A percentile compares a stretch with the other conserved stretches of the same genome.
phyloP scores from a whole-genome alignment of 805 yeast genomes.

The Komagataella populi region DNA sequence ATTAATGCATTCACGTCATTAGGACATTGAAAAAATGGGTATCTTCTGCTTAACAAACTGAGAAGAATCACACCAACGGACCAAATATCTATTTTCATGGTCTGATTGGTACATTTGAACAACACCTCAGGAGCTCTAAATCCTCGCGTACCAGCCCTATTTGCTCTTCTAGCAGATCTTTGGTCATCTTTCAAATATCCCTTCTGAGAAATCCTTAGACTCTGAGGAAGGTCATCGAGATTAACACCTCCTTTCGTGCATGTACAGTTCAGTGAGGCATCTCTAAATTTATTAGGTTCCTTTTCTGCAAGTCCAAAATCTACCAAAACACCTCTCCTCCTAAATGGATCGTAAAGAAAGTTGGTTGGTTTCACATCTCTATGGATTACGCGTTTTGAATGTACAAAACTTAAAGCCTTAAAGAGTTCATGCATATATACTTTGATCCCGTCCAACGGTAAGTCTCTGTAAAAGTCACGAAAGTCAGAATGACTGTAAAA shows the following conservation, averaged over 20 bases:
- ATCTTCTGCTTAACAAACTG: constrained; percentile 64
- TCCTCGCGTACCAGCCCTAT: constrained; percentile 94
- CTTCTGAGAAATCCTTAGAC: constrained; percentile 25
- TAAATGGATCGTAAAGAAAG: constrained; percentile 53
- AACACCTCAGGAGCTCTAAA: constrained; percentile 91
- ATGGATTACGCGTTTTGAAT: constrained; percentile 71
- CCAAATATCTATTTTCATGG: constrained; percentile 80
- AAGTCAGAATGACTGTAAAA: constrained; percentile 86
- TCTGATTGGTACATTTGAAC: constrained; percentile 74
- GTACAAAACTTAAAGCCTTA: constrained; percentile 65
- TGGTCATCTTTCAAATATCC: constrained; percentile 84
- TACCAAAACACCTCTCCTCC: constrained; percentile 66
- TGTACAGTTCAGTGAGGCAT: constrained; percentile 30
- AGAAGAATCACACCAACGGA: constrained; percentile 82
- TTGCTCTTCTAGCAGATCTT: constrained; percentile 83
- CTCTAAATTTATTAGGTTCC: constrained; percentile 18
- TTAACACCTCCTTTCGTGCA: constrained; percentile 30
- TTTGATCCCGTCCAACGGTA: constrained; percentile 70
- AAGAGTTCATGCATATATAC: constrained; percentile 70
- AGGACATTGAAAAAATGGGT: constrained; percentile 87
- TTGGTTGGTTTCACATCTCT: constrained; percentile 80
- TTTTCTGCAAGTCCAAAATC: constrained; percentile 89
- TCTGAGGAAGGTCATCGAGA: constrained; percentile 15
- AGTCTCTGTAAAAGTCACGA: constrained; percentile 69
- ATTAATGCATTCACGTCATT: constrained; percentile 89